Evolutionary conservation across 352 stramenopile genomes (phyloP).

Genomic region (Globisporangium nagaii): DNA sequence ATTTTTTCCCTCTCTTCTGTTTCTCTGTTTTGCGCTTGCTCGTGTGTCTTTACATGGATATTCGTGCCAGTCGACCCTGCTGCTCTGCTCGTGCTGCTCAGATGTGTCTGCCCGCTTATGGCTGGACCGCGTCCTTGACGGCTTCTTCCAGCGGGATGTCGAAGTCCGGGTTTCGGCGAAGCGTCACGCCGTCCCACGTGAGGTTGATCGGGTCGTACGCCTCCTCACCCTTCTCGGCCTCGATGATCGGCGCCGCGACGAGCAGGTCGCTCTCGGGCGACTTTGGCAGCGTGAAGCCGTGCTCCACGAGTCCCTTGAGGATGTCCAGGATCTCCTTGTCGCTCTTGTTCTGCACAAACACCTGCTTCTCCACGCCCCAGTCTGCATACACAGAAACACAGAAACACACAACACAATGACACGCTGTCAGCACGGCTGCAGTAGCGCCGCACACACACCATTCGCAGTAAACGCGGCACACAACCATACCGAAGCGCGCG

Average conservation of each 20-base stretch:
- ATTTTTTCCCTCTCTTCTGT: no score
- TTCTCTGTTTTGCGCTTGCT: constrained; percentile 5
- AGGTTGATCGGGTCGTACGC: constrained; percentile 82
- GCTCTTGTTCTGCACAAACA: constrained; percentile 78
- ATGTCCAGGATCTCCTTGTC: constrained; percentile 77
- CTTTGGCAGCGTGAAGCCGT: constrained; percentile 69
- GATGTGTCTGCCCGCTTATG: constrained; percentile 2
- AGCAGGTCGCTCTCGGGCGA: constrained; percentile 83
- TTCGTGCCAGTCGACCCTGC: neutral
- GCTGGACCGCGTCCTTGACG: constrained; percentile 28
- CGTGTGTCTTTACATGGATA: constrained; percentile 11
- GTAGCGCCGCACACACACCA: neutral
- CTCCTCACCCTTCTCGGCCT: constrained; percentile 54
- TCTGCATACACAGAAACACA: constrained; percentile 20
- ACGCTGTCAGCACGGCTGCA: no score
- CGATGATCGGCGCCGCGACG: constrained; percentile 68
- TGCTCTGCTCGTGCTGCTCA: no score
- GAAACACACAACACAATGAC: no score
- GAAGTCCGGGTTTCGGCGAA: constrained; percentile 81
- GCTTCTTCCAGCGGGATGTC: constrained; percentile 71
- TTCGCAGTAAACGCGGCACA: neutral
- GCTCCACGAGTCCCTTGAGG: constrained; percentile 70
- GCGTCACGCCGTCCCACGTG: constrained; percentile 75
- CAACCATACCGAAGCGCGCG: constrained; percentile 53
- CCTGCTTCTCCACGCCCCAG: constrained; percentile 82